A percentile compares a stretch with the other conserved stretches of the same genome.
Evolutionary conservation across 495 filamentous ascomycete genomes (phyloP).

Genomic region (Hypoxylon fuscum): DNA sequence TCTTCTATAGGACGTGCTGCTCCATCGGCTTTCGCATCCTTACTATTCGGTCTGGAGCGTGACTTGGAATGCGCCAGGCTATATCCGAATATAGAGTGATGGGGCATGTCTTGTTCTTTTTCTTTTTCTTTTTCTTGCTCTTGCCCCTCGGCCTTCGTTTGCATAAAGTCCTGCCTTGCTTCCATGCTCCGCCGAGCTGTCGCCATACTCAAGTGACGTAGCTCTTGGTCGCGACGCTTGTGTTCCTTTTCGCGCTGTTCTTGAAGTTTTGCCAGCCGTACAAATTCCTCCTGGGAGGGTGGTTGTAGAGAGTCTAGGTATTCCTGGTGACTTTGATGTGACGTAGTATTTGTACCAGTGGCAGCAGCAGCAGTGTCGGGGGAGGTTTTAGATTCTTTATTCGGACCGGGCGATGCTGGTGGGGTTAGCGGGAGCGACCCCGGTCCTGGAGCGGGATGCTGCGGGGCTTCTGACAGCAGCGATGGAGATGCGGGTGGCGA

Average conservation of each 20-base stretch:
- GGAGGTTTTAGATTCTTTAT: slow-evolving; percentile 9
- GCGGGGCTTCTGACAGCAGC: slow-evolving; percentile 18
- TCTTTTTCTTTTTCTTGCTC: background rate
- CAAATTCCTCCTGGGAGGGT: slow-evolving; percentile 55
- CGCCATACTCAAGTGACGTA: slow-evolving; percentile 41
- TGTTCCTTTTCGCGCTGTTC: slow-evolving; percentile 56
- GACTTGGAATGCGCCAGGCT: slow-evolving; percentile 13
- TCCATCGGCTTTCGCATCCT: slow-evolving; percentile 1
- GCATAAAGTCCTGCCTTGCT: slow-evolving; percentile 40
- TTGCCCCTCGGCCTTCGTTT: slow-evolving; percentile 31
- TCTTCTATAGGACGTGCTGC: slow-evolving; percentile 20
- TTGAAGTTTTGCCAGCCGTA: slow-evolving; percentile 54
- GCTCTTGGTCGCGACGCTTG: slow-evolving; percentile 45
- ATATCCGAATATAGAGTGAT: slow-evolving; percentile 10
- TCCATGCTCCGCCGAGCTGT: slow-evolving; percentile 34
- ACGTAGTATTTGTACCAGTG: slow-evolving; percentile 6
- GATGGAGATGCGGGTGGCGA: slow-evolving; percentile 20
- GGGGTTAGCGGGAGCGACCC: slow-evolving; percentile 34
- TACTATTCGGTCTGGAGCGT: slow-evolving; percentile 10
- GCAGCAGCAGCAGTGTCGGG: background rate
- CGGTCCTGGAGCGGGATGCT: slow-evolving; percentile 13
- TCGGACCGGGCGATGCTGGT: slow-evolving; percentile 29
- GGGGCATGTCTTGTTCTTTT: slow-evolving; percentile 5
- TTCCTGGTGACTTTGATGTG: slow-evolving; percentile 44
- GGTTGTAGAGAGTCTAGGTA: slow-evolving; percentile 60